Percentiles rank a stretch among this genome's conserved stretches.
Conservation (phyloP, 768 basidiomycete genomes). For the Galerina marginata region DNA sequence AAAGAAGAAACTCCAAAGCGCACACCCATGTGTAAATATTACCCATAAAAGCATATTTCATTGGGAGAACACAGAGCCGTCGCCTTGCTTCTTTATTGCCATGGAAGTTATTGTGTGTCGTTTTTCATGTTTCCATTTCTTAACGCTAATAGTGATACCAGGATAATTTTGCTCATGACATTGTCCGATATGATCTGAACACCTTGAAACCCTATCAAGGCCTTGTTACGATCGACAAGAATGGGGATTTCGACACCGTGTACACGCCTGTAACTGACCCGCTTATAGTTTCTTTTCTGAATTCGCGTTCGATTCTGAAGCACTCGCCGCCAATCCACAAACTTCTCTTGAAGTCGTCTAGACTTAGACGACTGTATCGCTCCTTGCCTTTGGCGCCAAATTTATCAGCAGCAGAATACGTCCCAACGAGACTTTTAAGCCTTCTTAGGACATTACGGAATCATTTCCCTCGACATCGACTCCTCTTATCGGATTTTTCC, state of each 20-base stretch:
- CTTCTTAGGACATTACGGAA: slow-evolving; percentile 83
- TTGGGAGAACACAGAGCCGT: slow-evolving; percentile 75
- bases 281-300: slow-evolving; percentile 78
- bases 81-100: slow-evolving; percentile 92
- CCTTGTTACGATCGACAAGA: slow-evolving; percentile 74
- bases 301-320: slow-evolving; percentile 62
- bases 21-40: slow-evolving; percentile 72
- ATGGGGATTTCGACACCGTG: slow-evolving; percentile 83
- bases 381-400: slow-evolving; percentile 90
- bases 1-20: slow-evolving; percentile 60
- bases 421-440: slow-evolving; percentile 89
- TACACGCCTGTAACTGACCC: slow-evolving; percentile 89
- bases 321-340: slow-evolving; percentile 64
- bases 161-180: slow-evolving; percentile 98
- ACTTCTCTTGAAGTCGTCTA: slow-evolving; percentile 56
- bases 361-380: slow-evolving; percentile 67
- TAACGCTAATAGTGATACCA: slow-evolving; percentile 31
- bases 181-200: slow-evolving; percentile 85
- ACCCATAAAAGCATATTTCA: slow-evolving; percentile 84
- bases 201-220: slow-evolving; percentile 87
- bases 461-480: slow-evolving; percentile 90
- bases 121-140: background rate
- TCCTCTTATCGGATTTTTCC: slow-evolving; percentile 93
- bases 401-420: slow-evolving; percentile 84
- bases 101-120: slow-evolving; percentile 90